Evolutionary conservation across 441 rosid genomes (phyloP), one percentile per base, ranked within the genome.

Genomic region (Aleurites moluccanus): DNA sequence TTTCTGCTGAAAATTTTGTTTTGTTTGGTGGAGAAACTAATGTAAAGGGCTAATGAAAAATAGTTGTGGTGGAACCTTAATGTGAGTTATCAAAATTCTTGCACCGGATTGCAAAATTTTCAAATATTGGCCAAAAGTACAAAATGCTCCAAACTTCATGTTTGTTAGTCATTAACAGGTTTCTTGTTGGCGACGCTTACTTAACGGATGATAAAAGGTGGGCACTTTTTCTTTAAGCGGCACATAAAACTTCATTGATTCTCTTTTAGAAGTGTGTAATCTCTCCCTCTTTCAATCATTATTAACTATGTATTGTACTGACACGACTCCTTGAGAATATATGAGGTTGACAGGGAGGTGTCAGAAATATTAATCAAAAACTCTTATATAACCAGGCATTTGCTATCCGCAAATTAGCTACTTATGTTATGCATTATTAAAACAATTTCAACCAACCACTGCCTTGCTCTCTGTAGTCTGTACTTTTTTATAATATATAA

Each of bases 201-300:
- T 23, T 28, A 30, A 47, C 50, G 55, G 52, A 33, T 61, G 63
- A 68, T 69, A 68, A 53, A 56, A 25, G 21, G 72, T 47, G 15
- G 72, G 30, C 4, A 44, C 3, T 18, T 47, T 38, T 69, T 6
- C 56, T 60, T 27, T 25, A 2, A 27, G 20, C 2, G n/a, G 21
- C 52, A 57, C 7, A 5, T 11, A 42, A 67, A 68, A 45, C 7
- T 40, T 53, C 38, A 23, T 3, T 11, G 14, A 15, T 42, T 44
- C 57, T 71, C 57, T 60, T 71, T 62, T 47, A 61, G n/a, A 20
- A 28, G 21, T 23, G 33, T 61, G n/a, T 28, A 30, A 9, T 21
- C 27, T 45, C 27, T n/a, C 27, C 8, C 3, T 55, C 59, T n/a
- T 27, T 35, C 40, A 35, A 35, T 35, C 5, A 35, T 35, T 35